These are phyloP conservation scores for Trichoderma polysporum DNA, from an alignment of 2,329 filamentous ascomycete species.

Conservation along the genomic window DNA sequence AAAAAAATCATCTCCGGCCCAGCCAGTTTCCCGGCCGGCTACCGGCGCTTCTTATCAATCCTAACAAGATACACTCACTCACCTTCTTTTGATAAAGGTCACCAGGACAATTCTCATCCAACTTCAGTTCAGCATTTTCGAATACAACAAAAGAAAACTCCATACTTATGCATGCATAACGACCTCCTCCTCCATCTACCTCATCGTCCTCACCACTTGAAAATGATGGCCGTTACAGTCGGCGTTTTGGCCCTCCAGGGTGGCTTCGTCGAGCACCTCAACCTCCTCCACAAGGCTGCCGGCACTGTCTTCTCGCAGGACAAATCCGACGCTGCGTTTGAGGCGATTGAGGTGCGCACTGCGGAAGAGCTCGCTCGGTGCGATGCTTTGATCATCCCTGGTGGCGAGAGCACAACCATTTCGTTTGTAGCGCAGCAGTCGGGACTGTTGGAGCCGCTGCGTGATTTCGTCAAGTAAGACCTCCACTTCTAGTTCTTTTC, in stretches of 20 bases:
- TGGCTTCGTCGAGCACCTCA: slow-evolving; percentile 85
- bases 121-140: not conserved
- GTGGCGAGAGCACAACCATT: slow-evolving; percentile 93
- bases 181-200: slow-evolving; percentile 14
- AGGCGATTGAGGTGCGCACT: slow-evolving; percentile 79
- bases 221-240: slow-evolving; percentile 45
- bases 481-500: slow-evolving; percentile 26
- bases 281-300: slow-evolving; percentile 69
- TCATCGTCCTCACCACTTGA: slow-evolving; percentile 7
- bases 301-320: slow-evolving; percentile 48
- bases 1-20: not conserved
- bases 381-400: slow-evolving; percentile 84
- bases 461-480: slow-evolving; percentile 85
- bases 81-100: not conserved
- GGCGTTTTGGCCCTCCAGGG: slow-evolving; percentile 80
- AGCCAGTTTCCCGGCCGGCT: not conserved
- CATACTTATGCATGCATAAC: not conserved
- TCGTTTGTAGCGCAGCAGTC: slow-evolving; percentile 82
- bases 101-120: not conserved
- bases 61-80: not conserved
- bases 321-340: slow-evolving; percentile 43
- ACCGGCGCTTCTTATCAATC: slow-evolving; percentile 14
- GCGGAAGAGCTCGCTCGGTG: slow-evolving; percentile 67
- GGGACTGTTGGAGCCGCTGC: slow-evolving; percentile 76
- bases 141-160: not conserved